Evolutionary conservation across 2,329 filamentous ascomycete species (phyloP).

Genomic region (Bipolaris zeicola): DNA sequence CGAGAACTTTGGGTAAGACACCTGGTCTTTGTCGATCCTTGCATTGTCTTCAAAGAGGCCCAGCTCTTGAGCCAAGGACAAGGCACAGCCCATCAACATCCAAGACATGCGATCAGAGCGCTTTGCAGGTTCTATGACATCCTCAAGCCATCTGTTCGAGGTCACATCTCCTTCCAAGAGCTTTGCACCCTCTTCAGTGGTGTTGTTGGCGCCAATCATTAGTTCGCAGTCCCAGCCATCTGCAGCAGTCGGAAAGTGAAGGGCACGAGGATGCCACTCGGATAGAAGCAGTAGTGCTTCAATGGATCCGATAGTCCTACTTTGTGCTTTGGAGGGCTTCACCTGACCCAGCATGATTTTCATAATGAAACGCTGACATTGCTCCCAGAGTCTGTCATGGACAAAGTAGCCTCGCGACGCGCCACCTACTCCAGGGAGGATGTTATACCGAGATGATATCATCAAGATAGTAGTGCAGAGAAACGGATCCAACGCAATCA

Average conservation of each 20-base stretch:
- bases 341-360: conserved; percentile 61
- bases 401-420: conserved; percentile 59
- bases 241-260: conserved; percentile 60
- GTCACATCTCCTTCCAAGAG: conserved; percentile 44
- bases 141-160: conserved; percentile 56
- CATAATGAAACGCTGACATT: conserved; percentile 60
- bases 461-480: conserved; percentile 61
- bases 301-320: conserved; percentile 58
- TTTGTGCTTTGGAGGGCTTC: conserved; percentile 57
- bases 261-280: conserved; percentile 62
- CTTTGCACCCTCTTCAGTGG: conserved; percentile 43
- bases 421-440: conserved; percentile 46
- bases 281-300: conserved; percentile 61
- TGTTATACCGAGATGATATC: conserved; percentile 60
- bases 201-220: conserved; percentile 51
- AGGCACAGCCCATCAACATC: conserved; percentile 62
- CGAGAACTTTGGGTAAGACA: conserved; percentile 41
- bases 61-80: conserved; percentile 60
- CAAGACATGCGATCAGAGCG: conserved; percentile 65
- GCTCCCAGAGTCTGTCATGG: conserved; percentile 60
- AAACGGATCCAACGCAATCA: conserved; percentile 59
- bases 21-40: conserved; percentile 44
- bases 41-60: conserved; percentile 55
- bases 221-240: conserved; percentile 63
- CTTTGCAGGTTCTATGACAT: conserved; percentile 61